Conservation (phyloP, 495 filamentous ascomycete species). For the Tuber calosporum region DNA sequence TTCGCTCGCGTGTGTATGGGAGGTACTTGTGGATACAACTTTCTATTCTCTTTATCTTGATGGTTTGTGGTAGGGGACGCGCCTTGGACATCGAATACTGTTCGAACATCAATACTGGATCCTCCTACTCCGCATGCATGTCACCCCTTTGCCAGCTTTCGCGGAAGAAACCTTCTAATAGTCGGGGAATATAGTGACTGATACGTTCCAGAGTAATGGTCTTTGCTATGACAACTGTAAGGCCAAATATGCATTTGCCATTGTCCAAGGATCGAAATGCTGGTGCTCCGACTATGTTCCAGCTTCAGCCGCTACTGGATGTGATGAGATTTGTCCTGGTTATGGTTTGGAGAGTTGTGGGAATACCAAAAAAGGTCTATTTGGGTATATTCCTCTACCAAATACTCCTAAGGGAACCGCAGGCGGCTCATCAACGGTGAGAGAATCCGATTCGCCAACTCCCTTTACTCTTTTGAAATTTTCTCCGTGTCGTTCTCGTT, state of each 20-base stretch:
- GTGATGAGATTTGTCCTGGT: constrained; percentile 58
- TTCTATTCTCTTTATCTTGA: constrained; percentile 17
- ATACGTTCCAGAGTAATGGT: constrained; percentile 61
- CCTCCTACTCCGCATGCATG: constrained; percentile 20
- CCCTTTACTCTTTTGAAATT: constrained; percentile 31
- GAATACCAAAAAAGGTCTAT: constrained; percentile 49
- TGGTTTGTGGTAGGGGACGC: constrained; percentile 16
- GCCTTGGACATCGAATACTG: constrained; percentile 37
- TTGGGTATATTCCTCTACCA: constrained; percentile 53
- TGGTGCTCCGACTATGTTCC: constrained; percentile 73
- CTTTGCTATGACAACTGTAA: constrained; percentile 53
- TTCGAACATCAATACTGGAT: constrained; percentile 30
- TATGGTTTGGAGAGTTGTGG: constrained; percentile 62
- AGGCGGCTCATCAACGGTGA: constrained; percentile 41
- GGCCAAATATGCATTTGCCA: constrained; percentile 57
- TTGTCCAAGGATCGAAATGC: constrained; percentile 58
- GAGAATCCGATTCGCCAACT: constrained; percentile 31
- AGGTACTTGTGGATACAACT: constrained; percentile 27
- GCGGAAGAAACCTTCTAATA: constrained; percentile 10
- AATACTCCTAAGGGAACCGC: constrained; percentile 49
- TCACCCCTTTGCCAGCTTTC: background rate
- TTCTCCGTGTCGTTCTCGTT: constrained; percentile 29
- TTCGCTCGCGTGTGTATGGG: constrained; percentile 9
- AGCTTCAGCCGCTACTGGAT: constrained; percentile 47
- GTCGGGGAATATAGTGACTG: constrained; percentile 26